Conservation (phyloP, 208 protist genomes). For the Trypanosoma platydactyli region DNA sequence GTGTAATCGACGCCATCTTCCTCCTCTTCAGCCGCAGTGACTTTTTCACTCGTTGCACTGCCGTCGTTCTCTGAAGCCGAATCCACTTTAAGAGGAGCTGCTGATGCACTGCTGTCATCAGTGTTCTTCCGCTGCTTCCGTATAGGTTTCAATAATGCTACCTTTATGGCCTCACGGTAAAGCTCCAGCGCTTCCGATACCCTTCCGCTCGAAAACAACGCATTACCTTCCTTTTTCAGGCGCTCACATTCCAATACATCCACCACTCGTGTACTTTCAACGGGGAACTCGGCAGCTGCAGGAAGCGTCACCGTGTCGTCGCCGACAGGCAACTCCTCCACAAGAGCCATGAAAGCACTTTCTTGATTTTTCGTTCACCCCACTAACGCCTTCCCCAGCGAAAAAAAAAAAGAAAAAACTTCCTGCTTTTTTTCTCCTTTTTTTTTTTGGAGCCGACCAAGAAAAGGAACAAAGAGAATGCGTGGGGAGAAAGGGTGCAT, state of each 20-base stretch:
- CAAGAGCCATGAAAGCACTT: conserved; percentile 11
- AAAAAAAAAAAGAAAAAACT: conserved; percentile 2
- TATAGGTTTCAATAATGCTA: conserved; percentile 61
- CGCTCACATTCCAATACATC: conserved; percentile 54
- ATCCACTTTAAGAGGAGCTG: neutral
- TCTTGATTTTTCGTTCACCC: neutral
- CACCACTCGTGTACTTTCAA: conserved; percentile 11
- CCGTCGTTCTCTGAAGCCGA: neutral
- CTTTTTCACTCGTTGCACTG: neutral
- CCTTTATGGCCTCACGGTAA: conserved; percentile 65
- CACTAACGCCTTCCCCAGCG: neutral
- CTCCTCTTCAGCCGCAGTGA: conserved; percentile 17
- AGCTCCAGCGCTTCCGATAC: conserved; percentile 64
- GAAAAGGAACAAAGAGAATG: conserved; percentile 21
- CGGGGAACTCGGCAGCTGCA: neutral
- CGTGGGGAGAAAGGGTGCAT: neutral
- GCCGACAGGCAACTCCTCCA: conserved; percentile 19
- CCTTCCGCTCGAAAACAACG: conserved; percentile 48
- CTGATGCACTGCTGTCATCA: conserved; percentile 10
- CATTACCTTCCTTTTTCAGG: conserved; percentile 75
- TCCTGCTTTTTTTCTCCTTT: neutral
- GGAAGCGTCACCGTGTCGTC: neutral
- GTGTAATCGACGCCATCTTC: conserved; percentile 72
- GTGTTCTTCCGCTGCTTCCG: conserved; percentile 10
- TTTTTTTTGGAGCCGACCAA: neutral